A percentile compares a stretch with the other conserved stretches of the same genome.
Evolutionary conservation across 169 alveolate species (phyloP).

Genomic region (Plasmodium fragile): DNA sequence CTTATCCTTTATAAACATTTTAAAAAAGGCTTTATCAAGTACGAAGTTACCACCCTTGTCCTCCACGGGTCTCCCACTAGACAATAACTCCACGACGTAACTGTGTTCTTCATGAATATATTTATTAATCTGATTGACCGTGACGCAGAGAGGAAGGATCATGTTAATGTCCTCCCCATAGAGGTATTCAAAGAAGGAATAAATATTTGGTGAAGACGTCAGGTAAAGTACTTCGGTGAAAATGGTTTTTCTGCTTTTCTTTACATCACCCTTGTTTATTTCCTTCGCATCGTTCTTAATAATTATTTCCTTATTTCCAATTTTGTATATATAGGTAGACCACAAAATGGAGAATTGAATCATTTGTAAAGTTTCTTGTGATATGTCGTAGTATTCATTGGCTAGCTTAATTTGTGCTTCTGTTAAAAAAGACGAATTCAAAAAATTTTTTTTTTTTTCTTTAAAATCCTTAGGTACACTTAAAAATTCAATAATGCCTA

Average conservation of each 20-base stretch:
- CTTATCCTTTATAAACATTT: constrained; percentile 37
- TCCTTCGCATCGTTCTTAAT: constrained; percentile 49
- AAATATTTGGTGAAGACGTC: constrained; percentile 64
- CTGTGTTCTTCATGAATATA: constrained; percentile 64
- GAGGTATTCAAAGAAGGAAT: constrained; percentile 69
- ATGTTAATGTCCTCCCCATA: constrained; percentile 58
- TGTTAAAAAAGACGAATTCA: constrained; percentile 61
- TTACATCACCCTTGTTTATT: constrained; percentile 38
- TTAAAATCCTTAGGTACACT: constrained; percentile 72
- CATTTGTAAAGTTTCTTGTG: constrained; percentile 63
- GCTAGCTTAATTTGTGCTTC: constrained; percentile 69
- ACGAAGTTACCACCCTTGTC: constrained; percentile 24
- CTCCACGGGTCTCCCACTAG: constrained; percentile 6
- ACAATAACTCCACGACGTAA: constrained; percentile 28
- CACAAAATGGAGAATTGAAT: constrained; percentile 70
- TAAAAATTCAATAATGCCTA: constrained; percentile 66
- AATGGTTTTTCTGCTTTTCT: constrained; percentile 43
- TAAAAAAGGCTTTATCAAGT: constrained; percentile 32
- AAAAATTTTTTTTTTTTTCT: constrained; percentile 48
- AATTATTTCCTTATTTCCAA: constrained; percentile 48
- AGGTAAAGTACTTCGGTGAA: constrained; percentile 69
- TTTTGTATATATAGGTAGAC: constrained; percentile 68
- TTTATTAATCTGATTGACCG: constrained; percentile 65
- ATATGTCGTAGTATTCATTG: constrained; percentile 65
- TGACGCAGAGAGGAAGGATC: constrained; percentile 61